Conservation (phyloP, 129 eudicot species). For the Erigeron canadensis region DNA sequence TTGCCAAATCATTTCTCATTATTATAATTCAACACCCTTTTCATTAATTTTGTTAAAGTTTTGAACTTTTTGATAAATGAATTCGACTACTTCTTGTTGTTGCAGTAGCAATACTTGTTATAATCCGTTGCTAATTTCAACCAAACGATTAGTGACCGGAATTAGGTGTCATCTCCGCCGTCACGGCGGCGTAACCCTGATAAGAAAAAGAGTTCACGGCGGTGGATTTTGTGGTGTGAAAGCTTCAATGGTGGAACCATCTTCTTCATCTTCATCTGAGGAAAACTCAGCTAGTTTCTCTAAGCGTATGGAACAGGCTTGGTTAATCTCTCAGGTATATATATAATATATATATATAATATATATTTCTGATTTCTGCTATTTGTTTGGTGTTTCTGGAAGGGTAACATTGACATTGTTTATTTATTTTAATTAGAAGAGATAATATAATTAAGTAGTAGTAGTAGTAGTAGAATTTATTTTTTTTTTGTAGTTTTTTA, state of each 20-base stretch:
- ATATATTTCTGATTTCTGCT: neutral
- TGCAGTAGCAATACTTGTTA: neutral
- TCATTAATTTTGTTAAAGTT: neutral
- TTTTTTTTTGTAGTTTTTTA: too few species aligned
- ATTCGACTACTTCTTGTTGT: constrained; percentile 8
- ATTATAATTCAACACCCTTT: neutral
- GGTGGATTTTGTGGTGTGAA: constrained; percentile 25
- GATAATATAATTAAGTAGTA: too few species aligned
- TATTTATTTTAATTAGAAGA: too few species aligned
- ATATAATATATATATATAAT: too few species aligned
- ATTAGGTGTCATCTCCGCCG: constrained; percentile 1
- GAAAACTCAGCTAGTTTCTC: constrained; percentile 56
- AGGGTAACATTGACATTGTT: too few species aligned
- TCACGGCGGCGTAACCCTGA: constrained; percentile 15
- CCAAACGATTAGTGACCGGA: constrained; percentile 4
- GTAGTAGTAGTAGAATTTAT: too few species aligned
- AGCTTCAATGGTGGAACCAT: constrained; percentile 63
- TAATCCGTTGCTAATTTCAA: constrained; percentile 17
- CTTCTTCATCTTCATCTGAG: constrained; percentile 26
- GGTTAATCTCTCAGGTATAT: constrained; percentile 74
- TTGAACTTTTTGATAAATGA: constrained; percentile 11
- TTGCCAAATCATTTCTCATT: neutral
- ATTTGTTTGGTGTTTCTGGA: neutral
- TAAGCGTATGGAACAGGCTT: constrained; percentile 78
- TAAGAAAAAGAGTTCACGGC: neutral